Evolutionary conservation across 2,329 filamentous ascomycete genomes (phyloP), one percentile per base, ranked within the genome.

Genomic region (Chrysoporthe deuterocubensis): DNA sequence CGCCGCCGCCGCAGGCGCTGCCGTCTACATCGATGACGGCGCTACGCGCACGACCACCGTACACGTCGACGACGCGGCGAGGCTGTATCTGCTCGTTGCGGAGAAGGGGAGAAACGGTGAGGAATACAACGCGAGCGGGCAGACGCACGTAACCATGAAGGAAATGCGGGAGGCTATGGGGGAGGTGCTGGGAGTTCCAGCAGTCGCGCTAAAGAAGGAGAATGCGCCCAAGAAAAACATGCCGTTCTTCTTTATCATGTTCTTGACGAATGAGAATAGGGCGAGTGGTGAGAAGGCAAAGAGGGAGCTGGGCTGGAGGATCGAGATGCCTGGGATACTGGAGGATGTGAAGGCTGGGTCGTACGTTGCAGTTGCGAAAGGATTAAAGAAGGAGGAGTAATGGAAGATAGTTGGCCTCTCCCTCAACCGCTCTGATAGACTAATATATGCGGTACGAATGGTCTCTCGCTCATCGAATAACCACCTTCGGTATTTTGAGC

Each of bases 221-320:
- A 76, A 79, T 34, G 75, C 73, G 6, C 64, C 67, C 11, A 65
- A 60, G 11, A 73, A 68, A 50, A 68, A 75, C 50, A 76, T 79
- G 1, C 37, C 56, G 3, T 21, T 13, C 32, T 78, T 79, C 48
- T 64, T 81, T 13, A 74, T 78, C 0, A 65, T 40, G 34, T 79
- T 82, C 66, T 63, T 82, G 50, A 72, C 68, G 1, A 61, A 71
- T 3, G 74, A 77, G 68, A 80, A 78, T 68, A 74, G 77, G 5
- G 76, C 76, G 5, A 77, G 76, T 2, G 76, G 73, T 57, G 72
- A 65, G 26, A 82, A 81, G 74, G 81, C 80, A 4, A 75, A 66
- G 66, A 72, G 71, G 56, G 74, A 77, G 73, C 70, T 83, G 63
- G 80, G 77, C 5, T 83, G 81, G 81, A 64, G 75, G 67, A 74